Evolutionary conservation across 129 eudicot genomes (phyloP), one percentile per base, ranked within the genome.

Genomic region (Dittrichia graveolens): DNA sequence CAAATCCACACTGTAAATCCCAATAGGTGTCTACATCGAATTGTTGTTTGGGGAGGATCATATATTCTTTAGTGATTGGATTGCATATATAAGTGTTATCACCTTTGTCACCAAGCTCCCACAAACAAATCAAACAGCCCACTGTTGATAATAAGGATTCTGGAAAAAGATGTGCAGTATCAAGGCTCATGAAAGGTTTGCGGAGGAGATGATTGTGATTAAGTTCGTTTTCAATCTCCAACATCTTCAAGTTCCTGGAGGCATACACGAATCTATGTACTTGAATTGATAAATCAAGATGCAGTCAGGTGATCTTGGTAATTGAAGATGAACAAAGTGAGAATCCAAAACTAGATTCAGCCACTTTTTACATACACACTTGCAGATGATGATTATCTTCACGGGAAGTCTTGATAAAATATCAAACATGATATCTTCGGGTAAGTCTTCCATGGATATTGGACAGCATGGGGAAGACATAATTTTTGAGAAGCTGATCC

Each of bases 71-170:
- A 5, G 14, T 3, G 6, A 50, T 18, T 3, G 56, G 56, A 50
- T 50, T 50, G 56, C 5, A 84, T 35, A 80, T 64, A 69, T 24
- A 73, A 1, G 57, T 53, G 11, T 53, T 19, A 0, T 78, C 86
- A 4, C 7, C 0, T 5, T 15, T 35, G 0, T 35, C 14, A 42
- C 70, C 42, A 43, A 18, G 41, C n/a, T 79, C 65, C 63, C 85
- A 69, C 12, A 80, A 16, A 71, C 79, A 80, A 58, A 80, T 35
- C 43, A 83, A 31, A 3, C 91, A 79, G 16, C 83, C 91, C 9
- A 73, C 78, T 1, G 53, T 52, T 5, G 2, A 45, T 14, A 65
- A 9, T 3, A 12, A 5, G 41, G 46, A 18, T 3, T 56, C 0
- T 11, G 40, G 35, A 11, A 60, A 24, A 44, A 10, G 49, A 31